These are phyloP conservation scores for Lichina pygmaea DNA, from an alignment of 495 filamentous ascomycete genomes.

Conservation along the genomic window DNA sequence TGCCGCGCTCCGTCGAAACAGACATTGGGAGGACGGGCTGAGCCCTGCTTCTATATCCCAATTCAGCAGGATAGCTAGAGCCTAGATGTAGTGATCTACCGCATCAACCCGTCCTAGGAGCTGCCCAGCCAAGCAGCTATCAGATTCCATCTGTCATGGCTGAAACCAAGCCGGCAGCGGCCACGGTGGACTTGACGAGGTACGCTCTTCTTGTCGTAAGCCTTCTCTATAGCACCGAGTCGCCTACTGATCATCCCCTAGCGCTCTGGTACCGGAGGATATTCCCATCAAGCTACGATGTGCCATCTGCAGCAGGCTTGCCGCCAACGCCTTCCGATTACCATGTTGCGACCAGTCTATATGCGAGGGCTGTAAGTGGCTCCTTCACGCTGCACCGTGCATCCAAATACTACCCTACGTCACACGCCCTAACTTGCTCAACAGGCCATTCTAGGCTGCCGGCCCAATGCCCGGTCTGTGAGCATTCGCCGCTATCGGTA, in stretches of 20 bases:
- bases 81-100: too few relatives aligned
- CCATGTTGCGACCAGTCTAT: slow-evolving; percentile 92
- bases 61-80: too few relatives aligned
- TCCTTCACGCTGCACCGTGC: neutral
- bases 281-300: slow-evolving; percentile 88
- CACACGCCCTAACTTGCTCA: slow-evolving; percentile 7
- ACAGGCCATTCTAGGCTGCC: slow-evolving; percentile 52
- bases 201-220: neutral
- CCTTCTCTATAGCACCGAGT: neutral
- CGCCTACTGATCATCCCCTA: slow-evolving; percentile 8
- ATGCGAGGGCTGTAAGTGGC: slow-evolving; percentile 58
- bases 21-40: too few relatives aligned
- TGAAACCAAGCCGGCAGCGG: neutral
- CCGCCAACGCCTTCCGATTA: slow-evolving; percentile 69
- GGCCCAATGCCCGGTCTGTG: slow-evolving; percentile 73
- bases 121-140: neutral
- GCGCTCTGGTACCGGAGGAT: slow-evolving; percentile 56
- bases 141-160: neutral
- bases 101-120: too few relatives aligned
- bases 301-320: slow-evolving; percentile 72
- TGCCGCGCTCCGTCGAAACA: too few relatives aligned
- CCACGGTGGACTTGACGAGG: neutral
- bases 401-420: neutral
- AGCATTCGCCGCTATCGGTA: slow-evolving; percentile 58
- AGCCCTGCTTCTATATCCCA: too few relatives aligned